Conservation (phyloP, 192 early-diverging fungal genomes). For the Backusella macrospora region DNA sequence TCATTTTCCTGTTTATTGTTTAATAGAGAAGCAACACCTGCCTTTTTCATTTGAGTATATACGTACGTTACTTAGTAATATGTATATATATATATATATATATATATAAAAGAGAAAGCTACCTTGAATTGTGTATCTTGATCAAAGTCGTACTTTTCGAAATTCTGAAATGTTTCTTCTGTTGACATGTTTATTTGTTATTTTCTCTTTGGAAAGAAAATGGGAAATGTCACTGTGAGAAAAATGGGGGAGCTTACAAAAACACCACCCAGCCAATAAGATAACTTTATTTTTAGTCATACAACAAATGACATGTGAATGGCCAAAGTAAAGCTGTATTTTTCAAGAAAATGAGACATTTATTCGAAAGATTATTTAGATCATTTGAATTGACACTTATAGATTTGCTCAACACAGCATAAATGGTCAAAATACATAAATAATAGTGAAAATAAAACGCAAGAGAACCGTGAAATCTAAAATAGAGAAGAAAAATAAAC, state of each 20-base stretch:
- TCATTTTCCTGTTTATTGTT: conserved; percentile 31
- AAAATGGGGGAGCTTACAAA: neutral
- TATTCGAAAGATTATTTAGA: too few species aligned
- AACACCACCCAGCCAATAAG: neutral
- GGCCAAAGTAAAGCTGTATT: neutral
- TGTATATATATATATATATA: too few species aligned
- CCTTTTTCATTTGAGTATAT: conserved; percentile 22
- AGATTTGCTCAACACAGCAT: too few species aligned
- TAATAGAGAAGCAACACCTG: conserved; percentile 41
- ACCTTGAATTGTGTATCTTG: conserved; percentile 44
- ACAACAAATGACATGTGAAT: neutral
- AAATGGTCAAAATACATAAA: too few species aligned
- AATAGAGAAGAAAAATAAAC: too few species aligned
- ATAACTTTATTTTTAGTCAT: neutral
- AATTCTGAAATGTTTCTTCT: conserved; percentile 30
- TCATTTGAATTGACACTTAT: too few species aligned
- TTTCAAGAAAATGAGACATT: neutral
- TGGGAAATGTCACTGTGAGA: neutral
- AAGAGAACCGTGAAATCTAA: too few species aligned
- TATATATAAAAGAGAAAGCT: neutral
- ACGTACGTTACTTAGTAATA: neutral
- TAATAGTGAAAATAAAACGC: too few species aligned
- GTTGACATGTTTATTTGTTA: conserved; percentile 20
- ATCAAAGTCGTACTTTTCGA: conserved; percentile 46
- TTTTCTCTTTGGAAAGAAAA: neutral